Evolutionary conservation across 176 grass and related monocot genomes (phyloP).

Genomic region (Elymus sibiricus): DNA sequence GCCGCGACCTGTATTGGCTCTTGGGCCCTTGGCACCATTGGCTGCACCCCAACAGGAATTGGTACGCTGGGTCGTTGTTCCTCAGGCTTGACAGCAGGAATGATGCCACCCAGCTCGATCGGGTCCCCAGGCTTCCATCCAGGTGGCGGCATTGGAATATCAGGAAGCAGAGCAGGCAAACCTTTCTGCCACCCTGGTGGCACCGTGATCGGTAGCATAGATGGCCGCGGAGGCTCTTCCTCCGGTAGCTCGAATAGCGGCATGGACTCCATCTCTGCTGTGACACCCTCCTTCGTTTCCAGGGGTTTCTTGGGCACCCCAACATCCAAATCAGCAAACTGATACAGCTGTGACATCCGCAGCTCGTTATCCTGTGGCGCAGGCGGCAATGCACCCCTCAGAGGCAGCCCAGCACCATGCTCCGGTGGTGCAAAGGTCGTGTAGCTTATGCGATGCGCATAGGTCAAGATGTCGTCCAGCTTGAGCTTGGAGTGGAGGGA

Average conservation of each 20-base stretch:
- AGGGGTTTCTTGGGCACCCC: slow-evolving; percentile 69
- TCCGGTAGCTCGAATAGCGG: slow-evolving; percentile 48
- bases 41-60: background rate
- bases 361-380: slow-evolving; percentile 91
- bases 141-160: slow-evolving; percentile 51
- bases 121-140: slow-evolving; percentile 97
- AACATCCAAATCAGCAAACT: slow-evolving; percentile 79
- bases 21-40: slow-evolving; percentile 25
- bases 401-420: slow-evolving; percentile 85
- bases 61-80: slow-evolving; percentile 32
- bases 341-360: slow-evolving; percentile 80
- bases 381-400: slow-evolving; percentile 69
- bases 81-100: slow-evolving; percentile 52
- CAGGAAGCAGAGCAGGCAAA: slow-evolving; percentile 35
- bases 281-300: slow-evolving; percentile 52
- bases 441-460: slow-evolving; percentile 89
- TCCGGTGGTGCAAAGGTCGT: slow-evolving; percentile 95
- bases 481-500: slow-evolving; percentile 78
- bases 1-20: slow-evolving; percentile 52
- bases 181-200: slow-evolving; percentile 54
- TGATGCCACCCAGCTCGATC: slow-evolving; percentile 46
- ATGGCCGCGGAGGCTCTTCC: slow-evolving; percentile 36
- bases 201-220: slow-evolving; percentile 60
- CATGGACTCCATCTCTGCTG: slow-evolving; percentile 28
- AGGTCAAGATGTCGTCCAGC: slow-evolving; percentile 69